Evolutionary conservation across 495 filamentous ascomycete species (phyloP).

Genomic region (Xylaria palmicola): DNA sequence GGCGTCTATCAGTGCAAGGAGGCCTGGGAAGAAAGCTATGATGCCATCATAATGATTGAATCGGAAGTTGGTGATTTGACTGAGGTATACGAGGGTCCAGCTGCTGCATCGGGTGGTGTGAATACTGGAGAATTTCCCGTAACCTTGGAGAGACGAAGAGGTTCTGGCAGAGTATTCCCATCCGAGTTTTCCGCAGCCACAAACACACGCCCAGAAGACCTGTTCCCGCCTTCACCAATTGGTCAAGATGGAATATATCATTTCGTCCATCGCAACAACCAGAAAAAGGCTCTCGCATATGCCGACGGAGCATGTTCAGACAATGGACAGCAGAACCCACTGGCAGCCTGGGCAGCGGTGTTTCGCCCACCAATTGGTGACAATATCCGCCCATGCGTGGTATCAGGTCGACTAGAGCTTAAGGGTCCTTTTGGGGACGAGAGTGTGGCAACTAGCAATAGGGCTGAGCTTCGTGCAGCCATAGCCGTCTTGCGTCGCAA

Average conservation of each 20-base stretch:
- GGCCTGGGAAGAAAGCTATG: conserved; percentile 40
- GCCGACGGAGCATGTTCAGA: conserved; percentile 22
- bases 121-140: neutral
- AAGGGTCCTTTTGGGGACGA: conserved; percentile 7
- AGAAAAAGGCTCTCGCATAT: conserved; percentile 8
- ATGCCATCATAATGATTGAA: conserved; percentile 32
- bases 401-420: conserved; percentile 26
- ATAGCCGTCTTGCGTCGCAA: conserved; percentile 36
- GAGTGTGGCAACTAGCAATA: conserved; percentile 35
- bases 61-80: conserved; percentile 27
- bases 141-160: conserved; percentile 5
- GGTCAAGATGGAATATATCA: neutral
- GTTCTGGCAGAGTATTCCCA: conserved; percentile 6
- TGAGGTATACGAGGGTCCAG: conserved; percentile 1
- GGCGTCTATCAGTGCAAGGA: conserved; percentile 32
- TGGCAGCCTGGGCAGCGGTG: conserved; percentile 25
- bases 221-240: conserved; percentile 4
- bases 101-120: conserved; percentile 10
- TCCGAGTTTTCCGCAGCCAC: conserved; percentile 3
- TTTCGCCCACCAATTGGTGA: conserved; percentile 10
- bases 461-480: conserved; percentile 44
- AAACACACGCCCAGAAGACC: conserved; percentile 2
- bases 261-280: conserved; percentile 9
- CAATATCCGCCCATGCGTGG: conserved; percentile 17
- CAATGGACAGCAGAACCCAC: conserved; percentile 18